These are phyloP conservation scores for Fragilariopsis cylindrus DNA, from an alignment of 108 stramenopile genomes.

Conservation along the genomic window DNA sequence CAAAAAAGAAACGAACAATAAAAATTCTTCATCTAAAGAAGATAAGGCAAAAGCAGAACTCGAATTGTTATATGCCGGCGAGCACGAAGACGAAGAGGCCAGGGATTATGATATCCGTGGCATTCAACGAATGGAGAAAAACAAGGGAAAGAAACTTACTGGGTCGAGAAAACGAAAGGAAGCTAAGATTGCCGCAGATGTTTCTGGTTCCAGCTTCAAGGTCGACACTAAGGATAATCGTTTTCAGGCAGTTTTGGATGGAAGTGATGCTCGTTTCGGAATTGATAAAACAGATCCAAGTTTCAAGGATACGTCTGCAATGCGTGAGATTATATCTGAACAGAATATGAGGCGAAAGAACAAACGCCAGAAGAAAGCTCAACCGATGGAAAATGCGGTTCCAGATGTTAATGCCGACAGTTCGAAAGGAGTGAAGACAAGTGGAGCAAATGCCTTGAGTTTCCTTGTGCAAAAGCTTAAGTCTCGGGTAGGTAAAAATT, in stretches of 20 bases:
- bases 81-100: conserved; percentile 70
- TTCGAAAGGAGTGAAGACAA: conserved; percentile 16
- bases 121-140: conserved; percentile 73
- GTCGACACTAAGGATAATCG: conserved; percentile 84
- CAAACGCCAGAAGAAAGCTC: conserved; percentile 42
- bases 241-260: conserved; percentile 88
- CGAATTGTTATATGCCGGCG: conserved; percentile 80
- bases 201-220: conserved; percentile 79
- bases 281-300: conserved; percentile 89
- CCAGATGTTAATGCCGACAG: conserved; percentile 32
- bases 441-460: conserved; percentile 50
- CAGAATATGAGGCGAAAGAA: conserved; percentile 81
- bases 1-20: conserved; percentile 21
- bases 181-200: conserved; percentile 61
- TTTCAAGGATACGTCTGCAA: conserved; percentile 90
- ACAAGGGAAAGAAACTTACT: conserved; percentile 76
- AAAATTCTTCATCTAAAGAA: conserved; percentile 14
- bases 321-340: conserved; percentile 83
- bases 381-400: neutral
- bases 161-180: conserved; percentile 83
- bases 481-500: conserved; percentile 28
- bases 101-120: conserved; percentile 86
- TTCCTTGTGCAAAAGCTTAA: conserved; percentile 69
- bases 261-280: conserved; percentile 86
- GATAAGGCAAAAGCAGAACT: conserved; percentile 63